phyloP scores from a whole-genome alignment of 768 basidiomycete genomes.

The Russula emetica region DNA sequence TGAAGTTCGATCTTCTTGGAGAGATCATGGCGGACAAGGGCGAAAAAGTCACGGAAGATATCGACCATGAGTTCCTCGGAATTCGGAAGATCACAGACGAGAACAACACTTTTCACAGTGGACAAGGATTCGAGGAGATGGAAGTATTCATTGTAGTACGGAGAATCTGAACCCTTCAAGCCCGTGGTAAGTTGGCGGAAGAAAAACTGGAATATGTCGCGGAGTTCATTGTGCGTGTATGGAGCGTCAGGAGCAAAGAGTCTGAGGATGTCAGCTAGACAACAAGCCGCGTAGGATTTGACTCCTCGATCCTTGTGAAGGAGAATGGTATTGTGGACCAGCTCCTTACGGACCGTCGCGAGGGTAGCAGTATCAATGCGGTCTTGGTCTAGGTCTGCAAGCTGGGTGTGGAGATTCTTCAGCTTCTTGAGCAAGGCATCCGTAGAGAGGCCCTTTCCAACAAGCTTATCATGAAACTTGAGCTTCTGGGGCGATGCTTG shows the following conservation, averaged over 20 bases:
- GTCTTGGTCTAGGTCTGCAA: constrained; percentile 87
- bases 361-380: constrained; percentile 72
- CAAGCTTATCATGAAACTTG: constrained; percentile 76
- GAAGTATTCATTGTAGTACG: constrained; percentile 90
- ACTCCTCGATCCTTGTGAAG: constrained; percentile 95
- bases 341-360: constrained; percentile 63
- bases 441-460: constrained; percentile 69
- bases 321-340: constrained; percentile 73
- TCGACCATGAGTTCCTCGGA: constrained; percentile 80
- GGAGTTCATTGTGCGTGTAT: constrained; percentile 80
- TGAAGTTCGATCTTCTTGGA: constrained; percentile 81
- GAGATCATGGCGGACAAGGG: constrained; percentile 66
- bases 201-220: constrained; percentile 98
- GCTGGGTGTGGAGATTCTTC: constrained; percentile 67
- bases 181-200: constrained; percentile 75
- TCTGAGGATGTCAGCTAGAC: constrained; percentile 87
- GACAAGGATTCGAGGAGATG: constrained; percentile 92
- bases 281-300: constrained; percentile 92
- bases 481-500: constrained; percentile 56
- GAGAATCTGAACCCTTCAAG: constrained; percentile 69
- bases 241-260: constrained; percentile 97
- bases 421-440: constrained; percentile 86
- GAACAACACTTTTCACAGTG: constrained; percentile 89
- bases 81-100: constrained; percentile 86
- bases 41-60: constrained; percentile 81